Conservation (phyloP, 164 flowering plant genomes). For the Saururus chinensis region DNA sequence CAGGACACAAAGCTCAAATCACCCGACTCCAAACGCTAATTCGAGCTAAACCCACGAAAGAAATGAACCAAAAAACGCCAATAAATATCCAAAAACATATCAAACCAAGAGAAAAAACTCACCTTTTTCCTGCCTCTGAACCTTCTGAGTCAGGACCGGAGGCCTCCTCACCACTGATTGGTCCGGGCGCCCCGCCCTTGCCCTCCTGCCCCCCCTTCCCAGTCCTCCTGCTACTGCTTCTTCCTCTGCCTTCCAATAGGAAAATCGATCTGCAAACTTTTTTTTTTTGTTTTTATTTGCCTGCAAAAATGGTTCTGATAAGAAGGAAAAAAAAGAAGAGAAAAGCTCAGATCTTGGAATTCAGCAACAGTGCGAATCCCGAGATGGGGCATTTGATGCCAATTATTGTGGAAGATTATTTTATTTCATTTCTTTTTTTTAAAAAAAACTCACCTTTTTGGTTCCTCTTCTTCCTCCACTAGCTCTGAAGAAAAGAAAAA, state of each 20-base stretch:
- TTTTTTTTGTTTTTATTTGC: background rate
- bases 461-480: background rate
- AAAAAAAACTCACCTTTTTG: background rate
- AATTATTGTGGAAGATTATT: constrained; percentile 31
- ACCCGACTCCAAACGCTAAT: background rate
- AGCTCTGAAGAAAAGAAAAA: background rate
- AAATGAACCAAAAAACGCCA: background rate
- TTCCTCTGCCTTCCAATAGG: constrained; percentile 3
- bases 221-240: background rate
- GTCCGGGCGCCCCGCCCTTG: background rate
- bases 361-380: constrained; percentile 63
- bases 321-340: background rate
- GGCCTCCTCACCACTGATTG: background rate
- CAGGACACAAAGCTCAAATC: background rate
- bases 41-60: background rate
- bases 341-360: constrained; percentile 40
- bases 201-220: background rate
- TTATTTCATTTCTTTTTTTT: background rate
- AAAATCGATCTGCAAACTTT: background rate
- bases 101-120: background rate
- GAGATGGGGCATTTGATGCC: constrained; percentile 55
- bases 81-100: background rate
- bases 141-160: constrained; percentile 5
- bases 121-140: constrained; percentile 11
- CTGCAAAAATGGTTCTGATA: background rate